A percentile compares a stretch with the other conserved stretches of the same genome.
These are phyloP conservation scores for Aspergillus phoenicis DNA, from an alignment of 2,329 filamentous ascomycete genomes.

Conservation along the genomic window DNA sequence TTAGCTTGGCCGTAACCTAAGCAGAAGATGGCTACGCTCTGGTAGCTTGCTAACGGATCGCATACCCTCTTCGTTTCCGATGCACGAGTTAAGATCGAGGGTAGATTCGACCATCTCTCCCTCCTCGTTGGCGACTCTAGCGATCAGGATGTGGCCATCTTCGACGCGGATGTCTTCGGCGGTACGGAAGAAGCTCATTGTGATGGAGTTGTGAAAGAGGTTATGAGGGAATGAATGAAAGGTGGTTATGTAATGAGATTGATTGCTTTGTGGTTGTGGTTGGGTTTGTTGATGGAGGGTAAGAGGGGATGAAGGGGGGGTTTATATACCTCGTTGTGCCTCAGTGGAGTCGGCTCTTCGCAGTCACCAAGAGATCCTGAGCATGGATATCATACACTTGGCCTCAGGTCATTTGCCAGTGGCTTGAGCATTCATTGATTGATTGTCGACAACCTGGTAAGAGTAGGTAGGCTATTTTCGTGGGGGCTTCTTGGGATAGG, in stretches of 20 bases:
- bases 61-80: slow-evolving; percentile 23
- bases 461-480: neutral
- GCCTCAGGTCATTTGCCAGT: slow-evolving; percentile 11
- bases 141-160: slow-evolving; percentile 14
- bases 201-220: slow-evolving; percentile 1
- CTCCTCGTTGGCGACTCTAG: neutral
- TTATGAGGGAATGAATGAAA: neutral
- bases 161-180: slow-evolving; percentile 17
- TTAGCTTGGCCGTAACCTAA: neutral
- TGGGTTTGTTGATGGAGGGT: neutral
- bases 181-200: slow-evolving; percentile 22
- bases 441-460: neutral
- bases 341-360: neutral
- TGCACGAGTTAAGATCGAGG: slow-evolving; percentile 14
- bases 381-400: slow-evolving; percentile 10
- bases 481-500: slow-evolving; percentile 1
- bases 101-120: neutral
- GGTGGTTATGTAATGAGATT: neutral
- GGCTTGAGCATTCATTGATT: neutral
- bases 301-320: neutral
- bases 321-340: slow-evolving; percentile 12
- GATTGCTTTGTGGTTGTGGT: neutral
- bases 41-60: neutral
- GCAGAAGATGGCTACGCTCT: too few relatives aligned
- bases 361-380: neutral